Percentiles rank a stretch among this genome's conserved stretches.
These are phyloP conservation scores for Phanerochaete carnosa DNA, from an alignment of 768 basidiomycete species.

Conservation along the genomic window DNA sequence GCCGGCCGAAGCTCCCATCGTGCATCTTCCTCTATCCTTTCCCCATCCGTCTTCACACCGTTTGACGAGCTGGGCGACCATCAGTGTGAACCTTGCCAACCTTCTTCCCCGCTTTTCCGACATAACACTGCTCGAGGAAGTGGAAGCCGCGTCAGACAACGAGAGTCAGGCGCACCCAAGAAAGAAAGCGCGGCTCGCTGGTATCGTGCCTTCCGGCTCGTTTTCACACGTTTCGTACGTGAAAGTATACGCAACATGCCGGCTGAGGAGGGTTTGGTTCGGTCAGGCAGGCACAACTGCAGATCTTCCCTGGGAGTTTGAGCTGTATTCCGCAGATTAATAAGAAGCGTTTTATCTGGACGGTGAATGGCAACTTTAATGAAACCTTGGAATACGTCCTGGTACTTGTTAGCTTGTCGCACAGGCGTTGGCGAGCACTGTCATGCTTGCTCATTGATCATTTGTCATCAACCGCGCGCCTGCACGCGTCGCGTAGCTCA, in stretches of 20 bases:
- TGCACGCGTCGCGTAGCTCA: conserved; percentile 2
- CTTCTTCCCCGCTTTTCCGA: conserved; percentile 63
- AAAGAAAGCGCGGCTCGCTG: neutral
- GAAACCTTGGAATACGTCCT: too few relatives aligned
- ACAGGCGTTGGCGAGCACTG: too few relatives aligned
- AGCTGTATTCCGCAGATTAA: conserved; percentile 45
- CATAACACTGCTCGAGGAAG: conserved; percentile 28
- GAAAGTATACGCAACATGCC: conserved; percentile 76
- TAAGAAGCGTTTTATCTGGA: neutral
- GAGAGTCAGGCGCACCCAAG: conserved; percentile 15
- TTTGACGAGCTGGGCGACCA: conserved; percentile 68
- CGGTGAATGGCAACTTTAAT: too few relatives aligned
- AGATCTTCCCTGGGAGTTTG: conserved; percentile 72
- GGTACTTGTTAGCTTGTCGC: neutral
- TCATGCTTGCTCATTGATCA: too few relatives aligned
- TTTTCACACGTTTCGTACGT: conserved; percentile 71
- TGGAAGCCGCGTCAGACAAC: conserved; percentile 16
- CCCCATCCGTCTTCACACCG: conserved; percentile 50
- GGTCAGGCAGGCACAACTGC: conserved; percentile 51
- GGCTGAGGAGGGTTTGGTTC: conserved; percentile 76
- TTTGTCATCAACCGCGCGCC: neutral
- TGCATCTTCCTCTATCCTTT: conserved; percentile 71
- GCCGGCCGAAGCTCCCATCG: conserved; percentile 46
- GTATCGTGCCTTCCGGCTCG: conserved; percentile 44
- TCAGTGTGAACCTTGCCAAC: conserved; percentile 57